Base-by-base conservation (phyloP, 169 alveolate species). In the Cryptosporidium meleagridis region DNA sequence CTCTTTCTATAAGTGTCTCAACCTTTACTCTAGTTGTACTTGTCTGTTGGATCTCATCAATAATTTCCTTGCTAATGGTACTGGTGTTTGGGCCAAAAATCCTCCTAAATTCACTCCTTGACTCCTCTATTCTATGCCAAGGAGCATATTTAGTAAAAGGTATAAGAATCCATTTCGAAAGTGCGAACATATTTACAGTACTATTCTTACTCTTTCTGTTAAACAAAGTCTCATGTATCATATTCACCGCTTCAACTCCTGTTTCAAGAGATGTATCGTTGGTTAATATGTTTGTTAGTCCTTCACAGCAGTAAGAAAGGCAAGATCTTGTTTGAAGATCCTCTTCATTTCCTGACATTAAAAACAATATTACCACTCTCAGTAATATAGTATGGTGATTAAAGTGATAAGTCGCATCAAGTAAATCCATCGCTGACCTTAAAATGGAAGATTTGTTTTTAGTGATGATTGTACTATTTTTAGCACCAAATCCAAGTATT, bases 131-230 rank as follows among this genome's bases (percentile, higher is more conserved):
- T 29, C 89, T 80, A 44, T 62, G 29, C 89, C 89, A 80, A 10
- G 89, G 89, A n/a, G 89, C n/a, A 31, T 62, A 80, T 80, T 80
- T 80, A 23, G 75, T 80, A 33, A 80, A 80, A 5, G 89, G 89
- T 4, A 16, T 4, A 4, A 80, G 68, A 14, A 80, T 39, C 89
- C 89, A 80, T n/a, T 44, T 62, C 6, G 61, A 58, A 16, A 80
- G 62, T 16, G 69, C 21, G 52, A 59, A 80, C 29, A 16, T 7
- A 8, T 16, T 33, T 62, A 9, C 35, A 0, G 23, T 18, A 48
- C 12, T 41, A 52, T 26, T 41, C 14, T 65, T 80, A 26, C 52
- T 75, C 14, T 59, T 53, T 55, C 67, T 55, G 23, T 23, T 5
- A 45, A 80, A 80, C n/a, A 80, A 62, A 62, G 26, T 53, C 16